Evolutionary conservation across 306 rosid species (phyloP).

Genomic region (Fragaria ananassa): DNA sequence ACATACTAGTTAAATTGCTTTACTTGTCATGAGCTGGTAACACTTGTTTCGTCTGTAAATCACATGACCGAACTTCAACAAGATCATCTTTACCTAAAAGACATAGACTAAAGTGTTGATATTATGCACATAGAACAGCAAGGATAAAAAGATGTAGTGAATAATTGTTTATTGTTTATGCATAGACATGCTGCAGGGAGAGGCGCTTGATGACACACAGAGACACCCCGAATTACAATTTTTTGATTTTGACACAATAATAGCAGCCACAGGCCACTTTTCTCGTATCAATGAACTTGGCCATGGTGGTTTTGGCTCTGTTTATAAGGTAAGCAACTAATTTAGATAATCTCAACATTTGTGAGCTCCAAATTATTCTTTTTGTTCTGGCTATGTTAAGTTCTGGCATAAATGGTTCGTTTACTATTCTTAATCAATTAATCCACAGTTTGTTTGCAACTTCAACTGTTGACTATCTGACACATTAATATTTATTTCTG

Average conservation of each 20-base stretch:
- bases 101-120: background rate
- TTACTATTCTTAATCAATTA: too few relatives aligned
- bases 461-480: too few relatives aligned
- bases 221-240: slow-evolving; percentile 6
- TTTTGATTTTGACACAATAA: slow-evolving; percentile 14
- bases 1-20: background rate
- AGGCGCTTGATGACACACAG: slow-evolving; percentile 6
- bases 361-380: too few relatives aligned
- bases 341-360: too few relatives aligned
- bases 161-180: background rate
- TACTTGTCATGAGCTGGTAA: background rate
- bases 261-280: slow-evolving; percentile 12
- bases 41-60: too few relatives aligned
- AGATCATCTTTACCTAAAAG: background rate
- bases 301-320: slow-evolving; percentile 28
- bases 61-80: background rate
- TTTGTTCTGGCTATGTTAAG: too few relatives aligned
- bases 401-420: too few relatives aligned
- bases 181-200: background rate
- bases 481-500: too few relatives aligned
- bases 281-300: slow-evolving; percentile 21
- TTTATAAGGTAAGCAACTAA: too few relatives aligned
- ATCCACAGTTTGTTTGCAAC: too few relatives aligned
- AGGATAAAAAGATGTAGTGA: background rate
- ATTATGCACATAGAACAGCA: background rate